Conservation (phyloP, 805 yeast species). For the Dipodascopsis tothii region DNA sequence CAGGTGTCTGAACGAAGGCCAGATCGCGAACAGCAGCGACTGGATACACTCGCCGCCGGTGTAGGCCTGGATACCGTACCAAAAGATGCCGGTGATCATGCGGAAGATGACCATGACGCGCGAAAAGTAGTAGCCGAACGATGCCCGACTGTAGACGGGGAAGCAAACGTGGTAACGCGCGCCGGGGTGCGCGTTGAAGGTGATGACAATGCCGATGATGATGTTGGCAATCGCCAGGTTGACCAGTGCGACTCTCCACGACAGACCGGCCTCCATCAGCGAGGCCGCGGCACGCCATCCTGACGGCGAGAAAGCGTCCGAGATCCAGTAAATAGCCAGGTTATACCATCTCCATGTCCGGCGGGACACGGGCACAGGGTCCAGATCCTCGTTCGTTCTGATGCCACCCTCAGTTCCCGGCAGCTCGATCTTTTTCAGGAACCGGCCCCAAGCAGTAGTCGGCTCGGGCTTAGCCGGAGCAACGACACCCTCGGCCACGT, state of each 20-base stretch:
- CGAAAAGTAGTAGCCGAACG: conserved; percentile 78
- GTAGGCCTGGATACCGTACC: conserved; percentile 85
- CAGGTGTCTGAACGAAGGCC: conserved; percentile 39
- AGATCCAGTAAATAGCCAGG: conserved; percentile 74
- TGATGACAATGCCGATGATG: conserved; percentile 58
- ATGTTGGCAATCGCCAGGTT: conserved; percentile 70
- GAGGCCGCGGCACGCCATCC: conserved; percentile 68
- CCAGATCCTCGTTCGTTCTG: conserved; percentile 1
- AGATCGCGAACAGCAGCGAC: conserved; percentile 67
- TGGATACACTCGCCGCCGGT: conserved; percentile 77
- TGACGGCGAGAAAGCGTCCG: conserved; percentile 82
- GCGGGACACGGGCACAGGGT: background rate
- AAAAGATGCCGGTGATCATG: conserved; percentile 76
- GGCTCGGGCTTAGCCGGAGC: too few relatives aligned
- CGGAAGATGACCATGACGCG: conserved; percentile 70
- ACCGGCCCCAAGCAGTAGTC: background rate
- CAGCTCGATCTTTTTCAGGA: background rate
- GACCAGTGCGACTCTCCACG: conserved; percentile 41
- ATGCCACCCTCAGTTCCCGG: background rate
- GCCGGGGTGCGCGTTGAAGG: conserved; percentile 58
- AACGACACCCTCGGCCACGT: too few relatives aligned
- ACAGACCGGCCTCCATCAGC: conserved; percentile 38
- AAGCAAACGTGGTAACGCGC: conserved; percentile 65
- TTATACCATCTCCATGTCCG: too few relatives aligned
- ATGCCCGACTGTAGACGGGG: conserved; percentile 68